Evolutionary conservation across 345 rosid species (phyloP).

Genomic region (Populus nigra): DNA sequence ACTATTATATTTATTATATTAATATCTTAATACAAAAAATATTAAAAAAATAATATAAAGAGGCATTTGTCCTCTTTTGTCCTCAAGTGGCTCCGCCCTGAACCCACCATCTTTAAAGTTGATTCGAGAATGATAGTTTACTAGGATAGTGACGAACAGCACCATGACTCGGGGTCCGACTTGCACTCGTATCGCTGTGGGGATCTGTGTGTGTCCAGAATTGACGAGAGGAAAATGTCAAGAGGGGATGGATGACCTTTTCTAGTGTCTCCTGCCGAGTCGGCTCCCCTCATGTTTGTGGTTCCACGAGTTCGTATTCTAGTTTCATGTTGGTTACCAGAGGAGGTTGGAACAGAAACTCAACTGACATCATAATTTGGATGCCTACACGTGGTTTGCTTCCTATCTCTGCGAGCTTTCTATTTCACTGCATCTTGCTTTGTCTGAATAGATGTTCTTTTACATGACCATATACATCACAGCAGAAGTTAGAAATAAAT

Average conservation of each 20-base stretch:
- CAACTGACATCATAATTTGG: constrained; percentile 17
- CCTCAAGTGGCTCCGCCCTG: too few species aligned
- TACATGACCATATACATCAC: not conserved
- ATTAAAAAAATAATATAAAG: too few species aligned
- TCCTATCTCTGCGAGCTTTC: constrained; percentile 4
- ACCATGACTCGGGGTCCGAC: constrained; percentile 20
- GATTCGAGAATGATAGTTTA: constrained; percentile 2
- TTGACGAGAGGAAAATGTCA: constrained; percentile 26
- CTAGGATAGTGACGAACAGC: constrained; percentile 8
- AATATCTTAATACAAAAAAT: too few species aligned
- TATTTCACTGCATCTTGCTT: constrained; percentile 6
- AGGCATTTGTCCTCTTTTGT: too few species aligned
- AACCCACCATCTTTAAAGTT: constrained; percentile 13
- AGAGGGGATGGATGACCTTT: constrained; percentile 25
- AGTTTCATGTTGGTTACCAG: constrained; percentile 31
- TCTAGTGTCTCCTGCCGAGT: constrained; percentile 19
- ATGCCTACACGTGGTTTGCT: constrained; percentile 21
- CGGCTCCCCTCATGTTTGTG: constrained; percentile 24
- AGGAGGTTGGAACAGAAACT: constrained; percentile 16
- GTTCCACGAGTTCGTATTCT: constrained; percentile 20
- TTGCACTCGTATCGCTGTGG: constrained; percentile 6
- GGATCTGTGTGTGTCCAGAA: constrained; percentile 4
- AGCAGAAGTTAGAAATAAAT: too few species aligned
- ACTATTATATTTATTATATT: too few species aligned
- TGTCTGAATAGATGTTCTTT: constrained; percentile 5